Percentiles rank a stretch among this genome's conserved stretches.
These are phyloP conservation scores for Cadophora gregata DNA, from an alignment of 2,329 filamentous ascomycete species.

Conservation along the genomic window DNA sequence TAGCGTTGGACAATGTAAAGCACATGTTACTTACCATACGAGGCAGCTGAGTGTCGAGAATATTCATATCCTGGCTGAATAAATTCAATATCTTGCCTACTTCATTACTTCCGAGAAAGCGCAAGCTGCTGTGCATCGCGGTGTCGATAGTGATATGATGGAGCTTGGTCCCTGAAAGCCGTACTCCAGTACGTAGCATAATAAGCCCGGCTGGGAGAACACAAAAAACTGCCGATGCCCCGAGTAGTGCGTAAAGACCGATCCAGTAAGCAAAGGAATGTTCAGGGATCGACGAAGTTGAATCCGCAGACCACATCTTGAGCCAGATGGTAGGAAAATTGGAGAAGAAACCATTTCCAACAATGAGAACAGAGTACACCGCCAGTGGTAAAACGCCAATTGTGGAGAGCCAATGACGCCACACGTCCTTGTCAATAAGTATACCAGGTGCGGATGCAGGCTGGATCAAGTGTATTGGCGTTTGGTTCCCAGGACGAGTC, in stretches of 20 bases:
- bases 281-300: neutral
- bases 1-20: neutral
- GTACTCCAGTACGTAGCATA: neutral
- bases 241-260: neutral
- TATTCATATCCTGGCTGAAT: neutral
- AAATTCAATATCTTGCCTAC: slow-evolving; percentile 1
- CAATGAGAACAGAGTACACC: neutral
- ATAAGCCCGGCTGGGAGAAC: neutral
- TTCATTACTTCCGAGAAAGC: neutral
- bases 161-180: neutral
- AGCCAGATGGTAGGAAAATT: neutral
- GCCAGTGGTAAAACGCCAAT: neutral
- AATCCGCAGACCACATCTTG: neutral
- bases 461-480: too few relatives aligned
- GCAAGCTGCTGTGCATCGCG: neutral
- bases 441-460: neutral
- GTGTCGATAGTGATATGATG: neutral
- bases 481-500: too few relatives aligned
- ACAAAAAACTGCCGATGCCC: neutral
- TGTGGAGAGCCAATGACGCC: neutral
- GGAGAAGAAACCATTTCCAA: neutral
- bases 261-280: neutral
- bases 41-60: neutral
- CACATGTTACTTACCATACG: neutral
- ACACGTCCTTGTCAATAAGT: neutral